A percentile compares a stretch with the other conserved stretches of the same genome.
Conservation (phyloP, 2,329 filamentous ascomycete species). For the Graphilbum sp. region DNA sequence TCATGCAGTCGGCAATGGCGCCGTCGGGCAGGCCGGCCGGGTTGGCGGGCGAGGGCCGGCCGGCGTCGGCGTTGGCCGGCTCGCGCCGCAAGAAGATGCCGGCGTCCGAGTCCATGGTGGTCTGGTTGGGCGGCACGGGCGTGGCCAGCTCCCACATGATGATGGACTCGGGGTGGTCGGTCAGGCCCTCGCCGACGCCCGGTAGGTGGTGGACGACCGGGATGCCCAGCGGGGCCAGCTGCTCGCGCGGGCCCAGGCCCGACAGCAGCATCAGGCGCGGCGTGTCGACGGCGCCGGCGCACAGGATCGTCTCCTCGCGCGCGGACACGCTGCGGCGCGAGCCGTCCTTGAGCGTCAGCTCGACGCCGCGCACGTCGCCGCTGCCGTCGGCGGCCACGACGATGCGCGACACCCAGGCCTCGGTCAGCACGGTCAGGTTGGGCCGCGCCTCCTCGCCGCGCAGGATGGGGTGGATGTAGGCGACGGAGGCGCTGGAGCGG, state of each 20-base stretch:
- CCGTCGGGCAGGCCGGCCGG: conserved; percentile 43
- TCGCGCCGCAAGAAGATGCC: conserved; percentile 78
- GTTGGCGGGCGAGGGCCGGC: conserved; percentile 30
- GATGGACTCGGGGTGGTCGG: conserved; percentile 44
- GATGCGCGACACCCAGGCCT: conserved; percentile 73
- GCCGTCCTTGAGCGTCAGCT: conserved; percentile 40
- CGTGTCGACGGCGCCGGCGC: conserved; percentile 67
- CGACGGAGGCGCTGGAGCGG: conserved; percentile 73
- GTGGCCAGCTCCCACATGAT: conserved; percentile 64
- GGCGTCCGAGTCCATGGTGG: conserved; percentile 81
- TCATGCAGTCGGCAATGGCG: conserved; percentile 74
- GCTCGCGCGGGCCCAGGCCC: conserved; percentile 36
- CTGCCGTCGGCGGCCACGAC: conserved; percentile 53
- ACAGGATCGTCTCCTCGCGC: conserved; percentile 63
- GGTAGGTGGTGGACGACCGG: conserved; percentile 39
- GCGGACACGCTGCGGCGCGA: conserved; percentile 40
- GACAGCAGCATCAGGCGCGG: conserved; percentile 48
- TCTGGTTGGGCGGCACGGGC: conserved; percentile 60
- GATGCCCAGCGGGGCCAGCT: conserved; percentile 37
- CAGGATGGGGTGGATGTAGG: conserved; percentile 84
- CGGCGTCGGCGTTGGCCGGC: conserved; percentile 49
- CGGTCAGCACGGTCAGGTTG: conserved; percentile 74
- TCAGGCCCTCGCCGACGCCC: conserved; percentile 43
- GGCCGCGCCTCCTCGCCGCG: conserved; percentile 66
- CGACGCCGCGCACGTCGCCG: conserved; percentile 48